A percentile compares a stretch with the other conserved stretches of the same genome.
phyloP scores from a whole-genome alignment of 352 stramenopile species.

The Pythium phragmiticola region DNA sequence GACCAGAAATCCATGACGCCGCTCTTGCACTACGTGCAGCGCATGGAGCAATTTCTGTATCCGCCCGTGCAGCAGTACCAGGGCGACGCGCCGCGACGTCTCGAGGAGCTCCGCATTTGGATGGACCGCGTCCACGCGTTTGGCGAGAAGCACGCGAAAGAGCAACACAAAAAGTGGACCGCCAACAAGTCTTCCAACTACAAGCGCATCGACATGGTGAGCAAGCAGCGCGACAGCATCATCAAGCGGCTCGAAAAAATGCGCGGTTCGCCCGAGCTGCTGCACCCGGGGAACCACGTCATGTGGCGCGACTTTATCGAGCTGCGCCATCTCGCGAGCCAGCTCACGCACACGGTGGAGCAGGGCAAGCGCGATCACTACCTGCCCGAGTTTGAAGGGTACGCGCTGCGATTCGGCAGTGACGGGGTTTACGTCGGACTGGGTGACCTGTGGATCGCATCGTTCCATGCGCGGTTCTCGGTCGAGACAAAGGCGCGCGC shows the following conservation, averaged over 20 bases:
- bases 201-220: slow-evolving; percentile 69
- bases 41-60: slow-evolving; percentile 50
- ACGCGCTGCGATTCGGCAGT: slow-evolving; percentile 61
- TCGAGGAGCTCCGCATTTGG: slow-evolving; percentile 47
- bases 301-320: slow-evolving; percentile 73
- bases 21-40: slow-evolving; percentile 46
- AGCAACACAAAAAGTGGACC: slow-evolving; percentile 50
- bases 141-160: slow-evolving; percentile 44
- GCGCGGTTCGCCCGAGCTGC: slow-evolving; percentile 34
- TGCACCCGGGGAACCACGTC: slow-evolving; percentile 46
- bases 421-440: slow-evolving; percentile 73
- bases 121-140: slow-evolving; percentile 53
- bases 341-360: slow-evolving; percentile 61
- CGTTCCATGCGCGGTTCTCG: slow-evolving; percentile 69
- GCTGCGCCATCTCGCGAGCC: slow-evolving; percentile 54
- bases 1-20: slow-evolving; percentile 37
- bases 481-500: slow-evolving; percentile 59
- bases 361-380: slow-evolving; percentile 69
- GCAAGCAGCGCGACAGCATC: slow-evolving; percentile 55
- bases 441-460: slow-evolving; percentile 71
- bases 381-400: slow-evolving; percentile 58
- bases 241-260: slow-evolving; percentile 63
- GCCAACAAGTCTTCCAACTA: slow-evolving; percentile 53
- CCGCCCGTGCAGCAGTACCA: slow-evolving; percentile 18
- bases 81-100: slow-evolving; percentile 22